Evolutionary conservation across 495 filamentous ascomycete genomes (phyloP).

Genomic region (Cenococcum geophilum): DNA sequence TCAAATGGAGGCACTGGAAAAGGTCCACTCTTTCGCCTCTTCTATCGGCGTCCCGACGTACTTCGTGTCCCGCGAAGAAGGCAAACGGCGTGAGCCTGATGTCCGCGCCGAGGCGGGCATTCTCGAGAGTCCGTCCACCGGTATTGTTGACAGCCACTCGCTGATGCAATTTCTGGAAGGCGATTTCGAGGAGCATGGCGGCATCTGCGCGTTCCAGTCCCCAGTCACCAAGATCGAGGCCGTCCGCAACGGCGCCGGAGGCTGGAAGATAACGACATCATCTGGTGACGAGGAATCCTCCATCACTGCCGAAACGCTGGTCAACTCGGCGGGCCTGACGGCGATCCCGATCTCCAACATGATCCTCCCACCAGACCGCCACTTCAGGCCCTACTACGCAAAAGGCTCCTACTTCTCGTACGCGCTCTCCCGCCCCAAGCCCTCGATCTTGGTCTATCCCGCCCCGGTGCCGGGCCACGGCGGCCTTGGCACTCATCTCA

Average conservation of each 20-base stretch:
- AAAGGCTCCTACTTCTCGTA: slow-evolving; percentile 97
- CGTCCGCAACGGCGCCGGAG: slow-evolving; percentile 42
- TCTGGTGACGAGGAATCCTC: slow-evolving; percentile 41
- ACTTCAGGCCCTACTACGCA: slow-evolving; percentile 65
- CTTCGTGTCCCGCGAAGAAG: slow-evolving; percentile 58
- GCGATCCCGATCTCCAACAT: slow-evolving; percentile 76
- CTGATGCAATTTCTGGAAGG: slow-evolving; percentile 77
- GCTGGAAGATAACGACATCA: slow-evolving; percentile 52
- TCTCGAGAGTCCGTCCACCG: slow-evolving; percentile 75
- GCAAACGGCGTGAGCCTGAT: slow-evolving; percentile 59
- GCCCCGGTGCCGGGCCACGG: slow-evolving; percentile 71
- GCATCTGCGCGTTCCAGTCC: slow-evolving; percentile 61
- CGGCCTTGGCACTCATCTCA: slow-evolving; percentile 89
- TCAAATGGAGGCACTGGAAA: slow-evolving; percentile 61
- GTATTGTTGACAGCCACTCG: slow-evolving; percentile 82
- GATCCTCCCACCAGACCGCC: slow-evolving; percentile 57
- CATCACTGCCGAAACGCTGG: slow-evolving; percentile 66
- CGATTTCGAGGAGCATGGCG: slow-evolving; percentile 69
- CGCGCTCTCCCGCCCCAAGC: slow-evolving; percentile 54
- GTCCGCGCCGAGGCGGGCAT: slow-evolving; percentile 65
- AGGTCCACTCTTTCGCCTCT: slow-evolving; percentile 60
- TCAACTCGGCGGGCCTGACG: slow-evolving; percentile 81
- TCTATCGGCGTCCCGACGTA: slow-evolving; percentile 65
- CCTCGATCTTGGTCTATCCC: slow-evolving; percentile 78
- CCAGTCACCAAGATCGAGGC: slow-evolving; percentile 55